These are phyloP conservation scores for Apophysomyces sp. DNA, from an alignment of 371 early-diverging fungal genomes.

Conservation along the genomic window DNA sequence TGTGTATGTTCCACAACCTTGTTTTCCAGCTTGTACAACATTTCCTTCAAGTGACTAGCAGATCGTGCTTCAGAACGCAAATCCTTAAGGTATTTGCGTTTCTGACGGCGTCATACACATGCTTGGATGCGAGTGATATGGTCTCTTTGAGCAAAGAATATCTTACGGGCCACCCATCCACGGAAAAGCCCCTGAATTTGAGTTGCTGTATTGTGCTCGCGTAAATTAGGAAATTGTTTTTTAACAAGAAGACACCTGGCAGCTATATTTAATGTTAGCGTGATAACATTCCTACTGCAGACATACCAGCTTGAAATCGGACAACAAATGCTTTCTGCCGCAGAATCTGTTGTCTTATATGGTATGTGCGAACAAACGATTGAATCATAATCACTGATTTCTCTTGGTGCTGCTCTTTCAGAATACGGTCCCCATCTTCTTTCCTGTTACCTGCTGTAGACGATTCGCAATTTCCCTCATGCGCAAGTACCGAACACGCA, in stretches of 20 bases:
- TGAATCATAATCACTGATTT: constrained; percentile 81
- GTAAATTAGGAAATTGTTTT: constrained; percentile 46
- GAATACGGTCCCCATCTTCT: constrained; percentile 55
- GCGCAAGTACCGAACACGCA: constrained; percentile 67
- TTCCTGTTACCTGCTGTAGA: constrained; percentile 66
- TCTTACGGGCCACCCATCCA: constrained; percentile 61
- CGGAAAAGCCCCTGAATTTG: constrained; percentile 72
- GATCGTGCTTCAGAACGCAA: constrained; percentile 85
- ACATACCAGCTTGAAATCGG: constrained; percentile 49
- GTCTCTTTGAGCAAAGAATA: constrained; percentile 45
- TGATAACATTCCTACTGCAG: constrained; percentile 6
- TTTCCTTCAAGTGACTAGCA: constrained; percentile 88
- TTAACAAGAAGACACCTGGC: constrained; percentile 60
- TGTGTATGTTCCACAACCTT: constrained; percentile 96
- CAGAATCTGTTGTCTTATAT: constrained; percentile 57
- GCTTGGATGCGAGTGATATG: constrained; percentile 78
- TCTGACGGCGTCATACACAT: constrained; percentile 71
- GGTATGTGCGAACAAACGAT: constrained; percentile 62
- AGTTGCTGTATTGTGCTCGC: constrained; percentile 70
- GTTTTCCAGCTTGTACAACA: constrained; percentile 90
- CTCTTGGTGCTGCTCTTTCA: constrained; percentile 60
- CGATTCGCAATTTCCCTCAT: constrained; percentile 55
- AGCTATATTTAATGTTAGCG: constrained; percentile 3
- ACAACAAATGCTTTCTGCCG: constrained; percentile 32
- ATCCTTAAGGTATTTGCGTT: constrained; percentile 57